Evolutionary conservation across 1,284 basidiomycete species (phyloP).

Genomic region (Marasmius oreades): DNA sequence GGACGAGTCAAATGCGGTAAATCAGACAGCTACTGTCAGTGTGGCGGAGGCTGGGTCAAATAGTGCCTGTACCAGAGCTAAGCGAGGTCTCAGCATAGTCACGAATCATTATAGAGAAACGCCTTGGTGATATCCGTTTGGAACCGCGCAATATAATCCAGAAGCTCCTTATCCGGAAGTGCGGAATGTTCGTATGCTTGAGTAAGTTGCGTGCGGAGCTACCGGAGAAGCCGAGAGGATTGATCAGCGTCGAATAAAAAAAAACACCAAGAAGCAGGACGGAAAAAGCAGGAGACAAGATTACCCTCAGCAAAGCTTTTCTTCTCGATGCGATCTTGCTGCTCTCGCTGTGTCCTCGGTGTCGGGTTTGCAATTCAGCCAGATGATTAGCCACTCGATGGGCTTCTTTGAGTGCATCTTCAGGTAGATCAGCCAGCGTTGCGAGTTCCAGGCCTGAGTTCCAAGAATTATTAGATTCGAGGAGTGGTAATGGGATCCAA

Average conservation of each 20-base stretch:
- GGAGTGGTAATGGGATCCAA: background rate
- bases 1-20: too few relatives aligned
- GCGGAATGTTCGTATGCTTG: constrained; percentile 68
- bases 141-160: constrained; percentile 59
- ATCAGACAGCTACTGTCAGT: too few relatives aligned
- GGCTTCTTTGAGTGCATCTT: constrained; percentile 60
- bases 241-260: background rate
- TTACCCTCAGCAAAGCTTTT: constrained; percentile 67
- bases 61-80: too few relatives aligned
- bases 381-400: constrained; percentile 60
- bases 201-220: constrained; percentile 68
- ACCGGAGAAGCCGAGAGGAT: background rate
- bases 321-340: constrained; percentile 57
- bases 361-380: constrained; percentile 52
- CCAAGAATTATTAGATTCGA: constrained; percentile 2
- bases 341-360: constrained; percentile 57
- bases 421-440: constrained; percentile 76
- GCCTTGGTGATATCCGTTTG: constrained; percentile 65
- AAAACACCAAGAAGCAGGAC: constrained; percentile 1
- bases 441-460: constrained; percentile 75
- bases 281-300: background rate
- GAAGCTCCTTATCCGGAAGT: constrained; percentile 63
- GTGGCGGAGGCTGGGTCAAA: too few relatives aligned
- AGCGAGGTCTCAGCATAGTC: too few relatives aligned
- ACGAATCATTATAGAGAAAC: constrained; percentile 28